Percentiles rank a stretch among this genome's conserved stretches.
phyloP scores from a whole-genome alignment of 495 filamentous ascomycete genomes.

The Staphylotrichum longicolle region DNA sequence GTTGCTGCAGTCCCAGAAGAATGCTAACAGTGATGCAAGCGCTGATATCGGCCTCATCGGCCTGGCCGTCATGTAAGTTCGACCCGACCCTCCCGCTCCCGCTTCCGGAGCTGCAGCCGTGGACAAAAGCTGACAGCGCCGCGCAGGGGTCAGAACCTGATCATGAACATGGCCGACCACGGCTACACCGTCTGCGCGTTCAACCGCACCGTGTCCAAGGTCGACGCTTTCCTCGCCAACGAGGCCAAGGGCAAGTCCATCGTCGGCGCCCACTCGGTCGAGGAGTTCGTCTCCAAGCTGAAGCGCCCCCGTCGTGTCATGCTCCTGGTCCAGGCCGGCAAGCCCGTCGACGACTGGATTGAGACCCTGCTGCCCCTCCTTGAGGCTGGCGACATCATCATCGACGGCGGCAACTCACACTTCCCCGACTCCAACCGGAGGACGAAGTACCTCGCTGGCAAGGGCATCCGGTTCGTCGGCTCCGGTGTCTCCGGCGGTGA shows the following conservation, averaged over 20 bases:
- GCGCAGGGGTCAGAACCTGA: conserved; percentile 79
- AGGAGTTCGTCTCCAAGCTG: conserved; percentile 93
- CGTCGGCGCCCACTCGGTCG: conserved; percentile 85
- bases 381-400: conserved; percentile 95
- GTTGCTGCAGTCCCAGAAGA: conserved; percentile 29
- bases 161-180: conserved; percentile 96
- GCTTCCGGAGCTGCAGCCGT: conserved; percentile 9
- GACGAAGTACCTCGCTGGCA: conserved; percentile 74
- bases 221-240: conserved; percentile 90
- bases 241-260: conserved; percentile 95
- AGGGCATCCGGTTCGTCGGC: conserved; percentile 95
- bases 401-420: conserved; percentile 98
- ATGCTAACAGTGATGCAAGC: conserved; percentile 54
- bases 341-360: conserved; percentile 98
- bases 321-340: conserved; percentile 97
- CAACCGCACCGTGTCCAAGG: conserved; percentile 97
- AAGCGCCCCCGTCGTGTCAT: conserved; percentile 96
- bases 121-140: conserved; percentile 8
- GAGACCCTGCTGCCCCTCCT: conserved; percentile 86
- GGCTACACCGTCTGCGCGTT: conserved; percentile 93
- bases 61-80: conserved; percentile 89
- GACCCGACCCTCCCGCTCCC: conserved; percentile 1
- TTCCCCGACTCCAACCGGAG: conserved; percentile 98
- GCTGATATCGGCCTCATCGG: conserved; percentile 98
- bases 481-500: conserved; percentile 98